Base-by-base conservation (phyloP, 345 rosid species). In the Salix exigua region DNA sequence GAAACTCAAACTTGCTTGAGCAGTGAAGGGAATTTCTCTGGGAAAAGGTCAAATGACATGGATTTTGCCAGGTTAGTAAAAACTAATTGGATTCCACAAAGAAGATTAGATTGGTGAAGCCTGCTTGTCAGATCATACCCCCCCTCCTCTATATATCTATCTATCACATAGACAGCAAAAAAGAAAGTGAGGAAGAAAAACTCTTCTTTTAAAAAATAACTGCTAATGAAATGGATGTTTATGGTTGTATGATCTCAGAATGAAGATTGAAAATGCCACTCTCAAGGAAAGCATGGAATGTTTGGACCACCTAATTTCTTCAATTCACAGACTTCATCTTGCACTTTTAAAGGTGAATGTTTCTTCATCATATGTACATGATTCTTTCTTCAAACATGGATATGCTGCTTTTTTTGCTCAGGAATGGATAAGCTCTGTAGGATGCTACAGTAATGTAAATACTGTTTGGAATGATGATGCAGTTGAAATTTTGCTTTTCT, bases 261-360 rank as follows among this genome's bases (percentile, higher is more conserved):
- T 91, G 96, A 94, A 85, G 88, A 90, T 96, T 61, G 98, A 96
- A 84, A 91, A 87, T 77, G 97, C 96, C 64, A 87, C 97, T 68
- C 83, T 96, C n/a, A 92, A 83, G 81, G 99, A 96, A 87, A 92
- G 87, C 87, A 78, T 92, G 83, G 98, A 86, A 75, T 88, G 89
- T 82, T 83, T 96, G 86, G 97, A 90, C 69, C 96, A 90, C 85
- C 81, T 96, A 75, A 92, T 89, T 23, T 86, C 88, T 75, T 82
- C 96, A 68, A 82, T 91, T 73, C 97, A 86, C 79, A 89, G 97
- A 83, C 97, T 96, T 73, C 97, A 91, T 53, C 77, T 90, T 75
- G 87, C 93, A 19, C 92, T 96, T 80, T 75, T 84, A 28, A 91
- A 91, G 98, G 99, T 94, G 80, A 44, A 62, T 65, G 53, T 79